Evolutionary conservation across 208 protist species (phyloP).

Genomic region (Leishmania tropica): DNA sequence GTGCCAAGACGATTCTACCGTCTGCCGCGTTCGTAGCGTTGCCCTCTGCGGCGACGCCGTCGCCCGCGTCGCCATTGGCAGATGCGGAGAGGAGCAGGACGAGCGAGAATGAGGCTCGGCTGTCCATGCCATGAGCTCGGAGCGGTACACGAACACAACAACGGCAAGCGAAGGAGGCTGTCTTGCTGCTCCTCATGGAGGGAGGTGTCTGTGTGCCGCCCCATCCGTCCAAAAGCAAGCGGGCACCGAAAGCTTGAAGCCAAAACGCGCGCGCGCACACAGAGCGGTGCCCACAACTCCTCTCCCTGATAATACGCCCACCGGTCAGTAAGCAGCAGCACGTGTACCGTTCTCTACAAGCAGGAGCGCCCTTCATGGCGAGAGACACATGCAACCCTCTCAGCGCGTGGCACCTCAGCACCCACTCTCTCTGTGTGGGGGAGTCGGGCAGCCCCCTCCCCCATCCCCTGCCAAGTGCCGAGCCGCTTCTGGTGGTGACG

Average conservation of each 20-base stretch:
- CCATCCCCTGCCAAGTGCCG: not conserved
- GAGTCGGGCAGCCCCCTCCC: too few species aligned
- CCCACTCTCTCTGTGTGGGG: too few species aligned
- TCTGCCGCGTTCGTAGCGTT: not conserved
- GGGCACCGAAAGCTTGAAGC: not conserved
- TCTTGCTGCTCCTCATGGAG: not conserved
- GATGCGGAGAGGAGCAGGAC: not conserved
- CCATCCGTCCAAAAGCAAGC: not conserved
- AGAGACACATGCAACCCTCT: not conserved
- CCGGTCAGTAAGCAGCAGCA: not conserved
- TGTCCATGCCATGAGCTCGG: not conserved
- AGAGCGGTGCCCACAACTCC: not conserved
- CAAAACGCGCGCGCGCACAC: not conserved
- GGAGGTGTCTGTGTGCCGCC: not conserved
- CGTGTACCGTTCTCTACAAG: not conserved
- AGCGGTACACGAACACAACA: too few species aligned
- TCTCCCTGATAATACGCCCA: not conserved
- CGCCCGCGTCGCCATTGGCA: not conserved
- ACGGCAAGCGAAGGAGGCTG: not conserved
- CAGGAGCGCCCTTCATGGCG: not conserved
- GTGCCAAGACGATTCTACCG: conserved; percentile 1
- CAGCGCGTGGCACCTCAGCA: not conserved
- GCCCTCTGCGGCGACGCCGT: not conserved
- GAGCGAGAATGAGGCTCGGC: not conserved
- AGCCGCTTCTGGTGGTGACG: not conserved